Evolutionary conservation across 2,329 filamentous ascomycete species (phyloP).

Genomic region (Colletotrichum shisoi): DNA sequence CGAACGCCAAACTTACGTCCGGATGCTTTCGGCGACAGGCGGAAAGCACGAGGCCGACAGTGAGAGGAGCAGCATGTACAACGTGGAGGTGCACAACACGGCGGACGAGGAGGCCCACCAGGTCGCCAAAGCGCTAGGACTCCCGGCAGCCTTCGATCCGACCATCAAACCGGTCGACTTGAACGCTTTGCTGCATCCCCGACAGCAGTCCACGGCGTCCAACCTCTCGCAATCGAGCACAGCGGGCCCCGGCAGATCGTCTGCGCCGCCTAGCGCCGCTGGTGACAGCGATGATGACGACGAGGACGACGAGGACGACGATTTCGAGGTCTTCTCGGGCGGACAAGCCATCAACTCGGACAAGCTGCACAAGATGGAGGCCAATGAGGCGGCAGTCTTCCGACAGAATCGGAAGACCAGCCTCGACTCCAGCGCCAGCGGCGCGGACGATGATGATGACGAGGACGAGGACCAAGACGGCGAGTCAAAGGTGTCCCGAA

Average conservation of each 20-base stretch:
- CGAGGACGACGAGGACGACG: constrained; percentile 52
- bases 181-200: constrained; percentile 41
- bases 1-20: constrained; percentile 75
- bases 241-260: constrained; percentile 1
- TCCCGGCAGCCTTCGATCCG: constrained; percentile 69
- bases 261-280: constrained; percentile 30
- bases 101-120: constrained; percentile 70
- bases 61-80: constrained; percentile 61
- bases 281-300: constrained; percentile 58
- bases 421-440: constrained; percentile 43
- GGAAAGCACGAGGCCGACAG: constrained; percentile 67
- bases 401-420: constrained; percentile 44
- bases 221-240: constrained; percentile 16
- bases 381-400: constrained; percentile 64
- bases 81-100: constrained; percentile 63
- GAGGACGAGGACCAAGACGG: constrained; percentile 52
- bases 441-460: constrained; percentile 46
- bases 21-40: constrained; percentile 73
- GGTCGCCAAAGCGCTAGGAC: constrained; percentile 68
- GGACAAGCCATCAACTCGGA: constrained; percentile 56
- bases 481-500: constrained; percentile 40
- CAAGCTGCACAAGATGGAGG: constrained; percentile 67
- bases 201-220: constrained; percentile 25
- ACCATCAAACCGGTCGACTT: constrained; percentile 66
- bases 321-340: constrained; percentile 53